Conservation (phyloP, 1,284 basidiomycete species). For the Leccinum cinnamomeum region DNA sequence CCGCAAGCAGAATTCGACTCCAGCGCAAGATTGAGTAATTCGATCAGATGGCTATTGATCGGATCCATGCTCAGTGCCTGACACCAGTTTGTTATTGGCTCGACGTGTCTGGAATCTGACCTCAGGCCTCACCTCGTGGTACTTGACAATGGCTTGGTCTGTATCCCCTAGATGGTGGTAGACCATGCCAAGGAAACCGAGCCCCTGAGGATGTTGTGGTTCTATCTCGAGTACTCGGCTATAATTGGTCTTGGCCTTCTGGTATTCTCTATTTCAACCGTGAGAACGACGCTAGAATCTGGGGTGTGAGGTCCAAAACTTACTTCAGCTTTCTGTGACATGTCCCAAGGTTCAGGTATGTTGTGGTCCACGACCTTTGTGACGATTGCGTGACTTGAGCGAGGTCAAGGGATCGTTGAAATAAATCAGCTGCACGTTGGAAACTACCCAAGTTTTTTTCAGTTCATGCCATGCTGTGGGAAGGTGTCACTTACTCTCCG, state of each 20-base stretch:
- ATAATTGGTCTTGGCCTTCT: constrained; percentile 72
- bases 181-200: constrained; percentile 84
- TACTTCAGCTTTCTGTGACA: constrained; percentile 78
- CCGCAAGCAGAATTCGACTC: constrained; percentile 47
- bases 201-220: constrained; percentile 72
- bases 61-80: constrained; percentile 84
- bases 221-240: constrained; percentile 79
- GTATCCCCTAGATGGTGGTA: constrained; percentile 72
- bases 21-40: constrained; percentile 83
- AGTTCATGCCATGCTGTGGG: constrained; percentile 3
- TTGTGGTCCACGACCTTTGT: constrained; percentile 80
- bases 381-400: constrained; percentile 84
- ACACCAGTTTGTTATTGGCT: constrained; percentile 14
- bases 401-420: constrained; percentile 69
- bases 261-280: constrained; percentile 51
- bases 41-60: constrained; percentile 83
- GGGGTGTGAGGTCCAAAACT: constrained; percentile 25
- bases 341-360: constrained; percentile 90
- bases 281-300: constrained; percentile 7
- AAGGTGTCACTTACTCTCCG: constrained; percentile 60
- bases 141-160: constrained; percentile 80
- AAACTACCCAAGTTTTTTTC: constrained; percentile 42
- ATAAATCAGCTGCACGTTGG: constrained; percentile 67
- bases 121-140: constrained; percentile 70
- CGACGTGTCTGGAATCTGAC: neutral